A percentile compares a stretch with the other conserved stretches of the same genome.
phyloP scores from a whole-genome alignment of 495 filamentous ascomycete species.

The Wilcoxina mikolae region DNA sequence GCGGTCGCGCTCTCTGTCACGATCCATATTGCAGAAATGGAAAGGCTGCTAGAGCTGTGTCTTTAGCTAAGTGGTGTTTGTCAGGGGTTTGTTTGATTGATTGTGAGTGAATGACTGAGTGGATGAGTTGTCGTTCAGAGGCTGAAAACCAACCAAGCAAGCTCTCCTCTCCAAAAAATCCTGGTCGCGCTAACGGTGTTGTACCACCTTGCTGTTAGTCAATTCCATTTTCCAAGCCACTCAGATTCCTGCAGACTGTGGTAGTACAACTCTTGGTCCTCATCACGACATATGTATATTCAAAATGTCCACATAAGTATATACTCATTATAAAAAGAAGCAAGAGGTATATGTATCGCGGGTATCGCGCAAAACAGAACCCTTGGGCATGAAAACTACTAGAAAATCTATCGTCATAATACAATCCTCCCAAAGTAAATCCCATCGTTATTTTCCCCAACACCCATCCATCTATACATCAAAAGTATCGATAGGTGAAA shows the following conservation, averaged over 20 bases:
- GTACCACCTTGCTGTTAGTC: no score
- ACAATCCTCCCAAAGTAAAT: not conserved
- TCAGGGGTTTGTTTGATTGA: no score
- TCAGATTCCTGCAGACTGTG: no score
- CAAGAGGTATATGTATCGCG: not conserved
- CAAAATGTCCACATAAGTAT: not conserved
- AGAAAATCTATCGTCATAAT: not conserved
- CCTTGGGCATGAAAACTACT: not conserved
- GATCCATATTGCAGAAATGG: not conserved
- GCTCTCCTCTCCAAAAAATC: not conserved
- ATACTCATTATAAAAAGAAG: not conserved
- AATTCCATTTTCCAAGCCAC: no score
- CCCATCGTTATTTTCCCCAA: not conserved
- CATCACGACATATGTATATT: no score
- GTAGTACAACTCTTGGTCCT: no score
- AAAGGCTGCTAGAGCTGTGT: not conserved
- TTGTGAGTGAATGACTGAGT: no score
- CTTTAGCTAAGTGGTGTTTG: not conserved
- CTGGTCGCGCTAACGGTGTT: no score
- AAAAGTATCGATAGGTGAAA: not conserved
- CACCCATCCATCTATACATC: not conserved
- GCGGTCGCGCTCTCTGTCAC: constrained; percentile 4
- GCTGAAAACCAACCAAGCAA: not conserved
- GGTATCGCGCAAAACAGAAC: not conserved
- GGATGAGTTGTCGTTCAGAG: no score